Evolutionary conservation across 176 grass and related monocot species (phyloP), one percentile per base, ranked within the genome.

Genomic region (Oryza glaberrima): DNA sequence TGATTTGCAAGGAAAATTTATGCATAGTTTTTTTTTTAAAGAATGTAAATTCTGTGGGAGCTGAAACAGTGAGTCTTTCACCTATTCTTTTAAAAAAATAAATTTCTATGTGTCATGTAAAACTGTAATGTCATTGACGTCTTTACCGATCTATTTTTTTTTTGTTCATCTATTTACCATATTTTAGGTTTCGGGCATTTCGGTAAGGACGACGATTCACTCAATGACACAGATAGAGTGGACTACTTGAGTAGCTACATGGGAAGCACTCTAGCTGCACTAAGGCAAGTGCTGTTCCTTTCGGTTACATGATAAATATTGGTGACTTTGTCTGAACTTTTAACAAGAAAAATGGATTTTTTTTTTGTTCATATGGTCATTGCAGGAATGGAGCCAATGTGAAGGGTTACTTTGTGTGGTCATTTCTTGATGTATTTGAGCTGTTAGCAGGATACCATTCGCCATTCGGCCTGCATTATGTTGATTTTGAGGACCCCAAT

Each of bases 351-450:
- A 2, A 58, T 58, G 13, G 19, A 8, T 69, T 71, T n/a, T 3
- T 0, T 70, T 72, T 22, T 3, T 0, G 38, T 13, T 43, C 15
- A 30, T 19, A 20, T 34, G 19, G 9, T 17, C 32, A 7, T 65
- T 85, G 19, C 72, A 94, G 92, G 84, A 88, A 90, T 26, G 87
- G 89, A 77, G 81, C 89, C 47, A 89, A 94, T 34, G 87, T 85
- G 22, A 94, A 82, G 67, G 92, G 89, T 23, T 94, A 89, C 77
- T 92, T 94, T 54, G 92, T 94, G 67, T 94, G 92, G 92, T 87
- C 92, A 72, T 91, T 94, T 34, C 0, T 94, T n/a, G 92, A 94
- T 41, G 87, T 87, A 3, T 94, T 90, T 47, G 92, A 94, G 69
- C 80, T 94, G 3, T 32, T 92, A 15, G 66, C 74, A 36, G 92